These are phyloP conservation scores for Cicer chorassanicum DNA, from an alignment of 306 rosid species.

Conservation along the genomic window DNA sequence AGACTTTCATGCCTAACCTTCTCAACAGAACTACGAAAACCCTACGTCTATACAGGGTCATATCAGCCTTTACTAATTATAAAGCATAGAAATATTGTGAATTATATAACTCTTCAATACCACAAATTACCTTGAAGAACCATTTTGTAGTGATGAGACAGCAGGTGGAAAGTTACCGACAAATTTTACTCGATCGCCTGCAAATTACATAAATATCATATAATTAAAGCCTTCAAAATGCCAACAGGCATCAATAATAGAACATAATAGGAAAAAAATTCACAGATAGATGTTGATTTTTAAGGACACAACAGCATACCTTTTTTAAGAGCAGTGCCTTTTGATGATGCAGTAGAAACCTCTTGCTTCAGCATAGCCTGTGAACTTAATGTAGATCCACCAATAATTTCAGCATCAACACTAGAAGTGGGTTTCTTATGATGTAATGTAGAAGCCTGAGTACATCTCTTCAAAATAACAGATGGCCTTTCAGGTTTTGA, in stretches of 20 bases:
- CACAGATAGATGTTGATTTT: conserved; percentile 25
- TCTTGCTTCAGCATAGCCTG: conserved; percentile 85
- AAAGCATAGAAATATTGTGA: conserved; percentile 5
- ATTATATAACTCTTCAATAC: conserved; percentile 8
- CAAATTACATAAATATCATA: conserved; percentile 42
- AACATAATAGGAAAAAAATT: conserved; percentile 25
- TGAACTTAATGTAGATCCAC: conserved; percentile 79
- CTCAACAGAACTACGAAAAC: conserved; percentile 15
- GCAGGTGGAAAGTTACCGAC: conserved; percentile 62
- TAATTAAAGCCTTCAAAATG: conserved; percentile 18
- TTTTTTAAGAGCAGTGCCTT: conserved; percentile 66
- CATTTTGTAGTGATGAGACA: conserved; percentile 54
- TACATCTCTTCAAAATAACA: conserved; percentile 62
- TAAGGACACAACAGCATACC: conserved; percentile 51
- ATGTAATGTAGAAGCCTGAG: conserved; percentile 55
- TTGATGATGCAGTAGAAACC: conserved; percentile 88
- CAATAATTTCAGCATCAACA: conserved; percentile 88
- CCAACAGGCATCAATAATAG: conserved; percentile 21
- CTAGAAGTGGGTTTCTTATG: conserved; percentile 84
- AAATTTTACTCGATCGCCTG: conserved; percentile 92
- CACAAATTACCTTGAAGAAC: conserved; percentile 63
- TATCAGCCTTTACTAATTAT: conserved; percentile 15
- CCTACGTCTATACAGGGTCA: conserved; percentile 6
- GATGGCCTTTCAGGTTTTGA: conserved; percentile 62
- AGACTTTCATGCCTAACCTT: background rate